These are phyloP conservation scores for Prunus armeniaca DNA, from an alignment of 306 rosid genomes.

Conservation along the genomic window DNA sequence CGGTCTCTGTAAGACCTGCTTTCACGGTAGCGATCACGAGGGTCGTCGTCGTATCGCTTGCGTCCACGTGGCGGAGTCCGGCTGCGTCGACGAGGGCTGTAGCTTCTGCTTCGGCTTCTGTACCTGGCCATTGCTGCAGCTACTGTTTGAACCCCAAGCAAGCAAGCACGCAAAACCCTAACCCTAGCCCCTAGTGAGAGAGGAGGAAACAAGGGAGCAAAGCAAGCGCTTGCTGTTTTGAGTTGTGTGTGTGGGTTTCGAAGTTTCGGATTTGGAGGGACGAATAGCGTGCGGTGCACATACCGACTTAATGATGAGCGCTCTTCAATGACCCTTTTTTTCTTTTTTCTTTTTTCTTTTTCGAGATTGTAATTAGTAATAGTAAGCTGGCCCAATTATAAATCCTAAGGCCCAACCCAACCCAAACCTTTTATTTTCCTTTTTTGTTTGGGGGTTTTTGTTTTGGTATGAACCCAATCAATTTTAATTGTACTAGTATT, in stretches of 20 bases:
- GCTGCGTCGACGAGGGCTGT: conserved; percentile 93
- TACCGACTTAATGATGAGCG: background rate
- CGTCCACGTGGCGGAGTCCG: conserved; percentile 76
- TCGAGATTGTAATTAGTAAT: too few relatives aligned
- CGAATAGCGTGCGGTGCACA: background rate
- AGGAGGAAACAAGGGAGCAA: background rate
- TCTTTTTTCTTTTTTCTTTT: too few relatives aligned
- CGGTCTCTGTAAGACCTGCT: conserved; percentile 73
- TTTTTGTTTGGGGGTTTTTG: too few relatives aligned
- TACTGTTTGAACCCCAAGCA: background rate
- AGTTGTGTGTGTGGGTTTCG: background rate
- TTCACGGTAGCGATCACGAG: conserved; percentile 58
- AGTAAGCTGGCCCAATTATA: background rate
- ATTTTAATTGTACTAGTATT: background rate
- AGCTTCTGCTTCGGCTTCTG: conserved; percentile 89
- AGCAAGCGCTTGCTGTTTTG: background rate
- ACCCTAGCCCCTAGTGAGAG: conserved; percentile 17
- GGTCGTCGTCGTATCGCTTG: conserved; percentile 72
- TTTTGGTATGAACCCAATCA: too few relatives aligned
- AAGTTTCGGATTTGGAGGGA: conserved; percentile 1
- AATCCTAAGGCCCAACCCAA: too few relatives aligned
- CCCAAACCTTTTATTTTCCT: too few relatives aligned
- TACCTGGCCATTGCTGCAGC: conserved; percentile 53
- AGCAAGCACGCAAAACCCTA: conserved; percentile 32
- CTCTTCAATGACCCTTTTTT: background rate